Evolutionary conservation across 306 rosid species (phyloP), one percentile per base, ranked within the genome.

Genomic region (Begonia loranthoides): DNA sequence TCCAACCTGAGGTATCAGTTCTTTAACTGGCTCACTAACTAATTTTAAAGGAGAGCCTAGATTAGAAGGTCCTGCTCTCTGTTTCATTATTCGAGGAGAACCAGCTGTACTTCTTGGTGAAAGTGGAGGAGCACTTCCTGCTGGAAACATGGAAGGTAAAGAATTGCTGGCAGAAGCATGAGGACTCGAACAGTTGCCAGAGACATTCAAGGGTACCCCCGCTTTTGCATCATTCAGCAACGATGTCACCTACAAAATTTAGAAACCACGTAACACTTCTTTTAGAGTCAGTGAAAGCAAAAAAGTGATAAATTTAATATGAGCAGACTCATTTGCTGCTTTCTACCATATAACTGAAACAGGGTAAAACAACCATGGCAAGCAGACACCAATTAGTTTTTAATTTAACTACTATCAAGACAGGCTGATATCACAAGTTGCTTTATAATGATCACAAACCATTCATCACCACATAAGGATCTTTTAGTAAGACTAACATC

Each of bases 81-180:
- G 96, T 69, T 81, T 92, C 79, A 79, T 79, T 60, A 80, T 38
- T 57, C 99, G 94, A 66, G 99, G 99, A 71, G 99, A 92, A 52
- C 99, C 96, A 14, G 96, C 69, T 48, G 76, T 49, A 66, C 99
- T 92, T 60, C 99, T 78, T 0, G 99, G 99, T 16, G 99, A 92
- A 49, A 92, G 73, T 21, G 99, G 99, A 2, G 99, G 99, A 22
- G 93, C 99, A 73, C 93, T 86, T 60, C 99, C 99, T 1, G 99
- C 99, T 33, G 96, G 96, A 81, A 92, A 92, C 92, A 92, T 83
- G 56, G 99, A 92, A 41, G 99, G 99, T 78, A 92, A 67, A 40
- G 96, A 62, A 75, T 62, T 83, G 87, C 72, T 70, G 3, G 72
- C 50, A 60, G 57, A 55, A 17, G 94, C 86, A 80, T 77, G 94